These are phyloP conservation scores for Takashimella tepidaria DNA, from an alignment of 1,284 basidiomycete genomes.

Conservation along the genomic window DNA sequence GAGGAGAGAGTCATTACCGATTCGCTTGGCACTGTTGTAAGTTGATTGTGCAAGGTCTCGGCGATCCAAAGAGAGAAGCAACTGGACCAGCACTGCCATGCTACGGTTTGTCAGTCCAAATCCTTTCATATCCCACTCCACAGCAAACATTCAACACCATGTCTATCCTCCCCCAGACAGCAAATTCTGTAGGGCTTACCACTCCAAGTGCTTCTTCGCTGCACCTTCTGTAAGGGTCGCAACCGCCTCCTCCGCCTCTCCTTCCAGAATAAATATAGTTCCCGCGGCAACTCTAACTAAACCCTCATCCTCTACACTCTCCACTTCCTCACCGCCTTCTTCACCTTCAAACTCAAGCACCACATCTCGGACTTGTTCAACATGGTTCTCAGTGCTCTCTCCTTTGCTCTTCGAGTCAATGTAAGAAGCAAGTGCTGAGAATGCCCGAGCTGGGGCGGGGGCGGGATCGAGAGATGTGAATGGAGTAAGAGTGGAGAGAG, in stretches of 20 bases:
- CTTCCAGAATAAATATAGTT: constrained; percentile 73
- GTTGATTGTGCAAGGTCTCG: constrained; percentile 79
- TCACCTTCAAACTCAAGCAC: constrained; percentile 73
- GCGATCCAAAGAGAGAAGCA: constrained; percentile 78
- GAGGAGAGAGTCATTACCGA: constrained; percentile 82
- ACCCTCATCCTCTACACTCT: constrained; percentile 59
- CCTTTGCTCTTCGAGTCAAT: constrained; percentile 50
- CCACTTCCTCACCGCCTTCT: constrained; percentile 62
- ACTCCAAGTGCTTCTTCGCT: constrained; percentile 72
- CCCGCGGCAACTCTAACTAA: constrained; percentile 72
- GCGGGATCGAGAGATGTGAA: constrained; percentile 51
- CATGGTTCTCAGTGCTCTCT: constrained; percentile 48
- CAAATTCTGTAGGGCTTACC: constrained; percentile 55
- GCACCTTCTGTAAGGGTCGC: constrained; percentile 71
- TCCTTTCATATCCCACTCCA: not conserved
- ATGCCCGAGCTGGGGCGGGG: constrained; percentile 65
- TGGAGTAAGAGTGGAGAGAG: constrained; percentile 53
- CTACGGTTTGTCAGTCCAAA: constrained; percentile 47
- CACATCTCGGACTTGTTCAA: constrained; percentile 78
- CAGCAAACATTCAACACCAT: too few relatives aligned
- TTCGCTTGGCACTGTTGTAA: constrained; percentile 70
- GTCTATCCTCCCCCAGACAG: too few relatives aligned
- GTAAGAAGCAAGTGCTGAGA: constrained; percentile 65
- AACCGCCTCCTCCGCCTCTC: constrained; percentile 83
- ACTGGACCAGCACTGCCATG: constrained; percentile 72